A percentile compares a stretch with the other conserved stretches of the same genome.
Evolutionary conservation across 2,329 filamentous ascomycete genomes (phyloP).

Genomic region (Apiospora rasikravindrae): DNA sequence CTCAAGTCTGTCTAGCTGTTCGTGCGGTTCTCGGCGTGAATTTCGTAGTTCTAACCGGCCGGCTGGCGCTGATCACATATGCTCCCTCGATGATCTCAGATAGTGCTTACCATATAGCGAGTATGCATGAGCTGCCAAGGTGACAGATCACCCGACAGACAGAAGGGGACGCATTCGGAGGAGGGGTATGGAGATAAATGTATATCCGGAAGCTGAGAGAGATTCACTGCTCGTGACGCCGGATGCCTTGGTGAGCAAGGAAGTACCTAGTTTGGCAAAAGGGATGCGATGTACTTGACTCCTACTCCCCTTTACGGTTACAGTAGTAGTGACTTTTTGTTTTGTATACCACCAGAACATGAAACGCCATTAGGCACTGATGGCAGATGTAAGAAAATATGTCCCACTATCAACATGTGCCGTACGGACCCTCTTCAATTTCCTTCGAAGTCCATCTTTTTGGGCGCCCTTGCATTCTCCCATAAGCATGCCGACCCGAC

Average conservation of each 20-base stretch:
- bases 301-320: too few relatives aligned
- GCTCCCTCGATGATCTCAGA: not conserved
- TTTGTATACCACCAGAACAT: not conserved
- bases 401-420: not conserved
- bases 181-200: not conserved
- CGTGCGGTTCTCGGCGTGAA: not conserved
- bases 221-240: not conserved
- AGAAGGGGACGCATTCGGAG: not conserved
- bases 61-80: not conserved
- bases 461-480: not conserved
- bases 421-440: not conserved
- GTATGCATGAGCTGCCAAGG: not conserved
- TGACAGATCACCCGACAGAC: not conserved
- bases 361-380: not conserved
- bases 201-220: not conserved
- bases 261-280: not conserved
- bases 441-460: not conserved
- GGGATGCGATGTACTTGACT: not conserved
- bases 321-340: not conserved
- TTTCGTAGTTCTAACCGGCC: not conserved
- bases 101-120: not conserved
- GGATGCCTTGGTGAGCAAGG: not conserved
- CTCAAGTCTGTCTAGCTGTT: not conserved
- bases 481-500: not conserved
- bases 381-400: not conserved